Percentiles rank a stretch among this genome's conserved stretches.
Conservation (phyloP, 2,329 filamentous ascomycete genomes). For the Dothidotthia symphoricarpi region DNA sequence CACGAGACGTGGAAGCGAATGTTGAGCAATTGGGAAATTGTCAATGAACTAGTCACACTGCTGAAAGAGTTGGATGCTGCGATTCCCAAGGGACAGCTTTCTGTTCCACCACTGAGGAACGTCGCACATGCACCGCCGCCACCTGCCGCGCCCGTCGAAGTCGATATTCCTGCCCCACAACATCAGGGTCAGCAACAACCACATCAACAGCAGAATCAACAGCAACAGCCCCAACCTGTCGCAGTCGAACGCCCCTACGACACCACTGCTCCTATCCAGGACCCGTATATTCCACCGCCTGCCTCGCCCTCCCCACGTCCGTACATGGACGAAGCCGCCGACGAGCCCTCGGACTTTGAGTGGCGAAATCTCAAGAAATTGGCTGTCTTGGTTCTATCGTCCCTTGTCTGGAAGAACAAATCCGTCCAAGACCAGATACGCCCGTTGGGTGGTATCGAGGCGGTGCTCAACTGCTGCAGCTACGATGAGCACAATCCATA, state of each 20-base stretch:
- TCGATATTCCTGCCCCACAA: slow-evolving; percentile 10
- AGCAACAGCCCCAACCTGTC: slow-evolving; percentile 34
- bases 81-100: slow-evolving; percentile 64
- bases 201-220: slow-evolving; percentile 4
- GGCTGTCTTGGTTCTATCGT: slow-evolving; percentile 85
- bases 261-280: slow-evolving; percentile 44
- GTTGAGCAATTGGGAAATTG: slow-evolving; percentile 87
- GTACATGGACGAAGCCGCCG: slow-evolving; percentile 49
- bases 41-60: slow-evolving; percentile 83
- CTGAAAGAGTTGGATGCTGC: slow-evolving; percentile 84
- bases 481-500: slow-evolving; percentile 94
- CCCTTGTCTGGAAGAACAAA: slow-evolving; percentile 81
- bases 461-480: slow-evolving; percentile 81
- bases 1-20: slow-evolving; percentile 79
- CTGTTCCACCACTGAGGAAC: slow-evolving; percentile 59
- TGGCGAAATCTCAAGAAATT: slow-evolving; percentile 88
- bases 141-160: slow-evolving; percentile 30
- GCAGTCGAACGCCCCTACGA: slow-evolving; percentile 68
- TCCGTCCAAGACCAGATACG: slow-evolving; percentile 87
- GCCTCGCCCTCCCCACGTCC: slow-evolving; percentile 42
- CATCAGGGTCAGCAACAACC: slow-evolving; percentile 7
- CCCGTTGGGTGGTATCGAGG: slow-evolving; percentile 79
- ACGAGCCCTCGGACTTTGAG: slow-evolving; percentile 65
- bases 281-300: slow-evolving; percentile 44
- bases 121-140: slow-evolving; percentile 32